Base-by-base conservation (phyloP, 352 stramenopile genomes). In the Elongisporangium undulatum region DNA sequence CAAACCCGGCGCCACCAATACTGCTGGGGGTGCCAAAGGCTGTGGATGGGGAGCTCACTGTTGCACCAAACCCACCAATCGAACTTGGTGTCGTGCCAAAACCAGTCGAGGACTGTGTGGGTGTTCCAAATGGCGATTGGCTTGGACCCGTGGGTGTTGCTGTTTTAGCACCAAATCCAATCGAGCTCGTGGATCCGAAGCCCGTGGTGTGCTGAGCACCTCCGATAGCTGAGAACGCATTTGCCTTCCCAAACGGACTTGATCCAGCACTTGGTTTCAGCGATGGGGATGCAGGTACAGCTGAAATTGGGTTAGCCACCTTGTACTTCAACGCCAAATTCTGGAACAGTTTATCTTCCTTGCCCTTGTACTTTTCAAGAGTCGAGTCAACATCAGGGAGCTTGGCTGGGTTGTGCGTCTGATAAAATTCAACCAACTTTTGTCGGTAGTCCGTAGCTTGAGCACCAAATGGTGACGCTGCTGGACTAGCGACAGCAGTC, bases 361-460 rank as follows among this genome's bases (percentile, higher is more conserved):
- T 85, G 23, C 85, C 85, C 53, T 91, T 91, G 69, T 97, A 98
- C 70, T 96, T 97, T 41, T 76, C 63, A 10, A 98, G 75, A 29
- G 87, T 97, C 22, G 79, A 58, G 61, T 97, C 93, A 19, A 97
- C 85, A 22, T 87, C 87, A 22, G 67, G 67, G 16, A 98, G 64
- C 67, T 97, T 97, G 17, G 68, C 74, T 6, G 89, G 89, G 64
- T 98, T 98, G 69, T 97, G 72, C 57, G 97, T 86, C 48, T 89
- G 69, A 71, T 98, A 98, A 63, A 98, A 98, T 22, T 85, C 85
- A 41, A 93, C 73, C 21, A 98, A 52, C 49, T 74, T 74, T 51
- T 90, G 74, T 21, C 71, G 78, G 54, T 90, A 84, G 57, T 87
- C 72, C 4, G 80, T 66, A 2, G 75, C 56, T 56, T 74, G 59